phyloP scores from a whole-genome alignment of 768 basidiomycete genomes.

The Mrakia blollopis region DNA sequence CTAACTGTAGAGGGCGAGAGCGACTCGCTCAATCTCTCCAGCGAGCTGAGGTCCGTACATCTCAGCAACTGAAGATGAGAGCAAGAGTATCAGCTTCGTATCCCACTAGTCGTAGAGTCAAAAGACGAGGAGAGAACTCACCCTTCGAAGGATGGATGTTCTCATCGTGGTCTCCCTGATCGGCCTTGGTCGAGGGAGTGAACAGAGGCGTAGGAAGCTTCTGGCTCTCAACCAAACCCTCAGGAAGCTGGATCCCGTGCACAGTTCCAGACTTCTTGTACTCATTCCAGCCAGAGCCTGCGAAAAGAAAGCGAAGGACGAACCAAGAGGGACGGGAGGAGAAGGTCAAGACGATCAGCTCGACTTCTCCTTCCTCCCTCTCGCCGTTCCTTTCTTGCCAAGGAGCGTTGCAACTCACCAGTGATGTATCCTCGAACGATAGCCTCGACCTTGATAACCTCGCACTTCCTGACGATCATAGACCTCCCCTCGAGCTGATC shows the following conservation, averaged over 20 bases:
- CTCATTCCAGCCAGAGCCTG: slow-evolving; percentile 94
- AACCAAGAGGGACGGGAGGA: not conserved
- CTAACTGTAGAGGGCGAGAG: slow-evolving; percentile 44
- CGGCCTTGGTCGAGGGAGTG: slow-evolving; percentile 96
- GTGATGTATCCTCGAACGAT: slow-evolving; percentile 95
- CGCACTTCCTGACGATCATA: slow-evolving; percentile 87
- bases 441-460: slow-evolving; percentile 84
- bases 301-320: not conserved
- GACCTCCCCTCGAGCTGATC: slow-evolving; percentile 73
- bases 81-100: not conserved
- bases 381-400: not conserved
- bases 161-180: slow-evolving; percentile 88
- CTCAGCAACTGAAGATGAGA: slow-evolving; percentile 52
- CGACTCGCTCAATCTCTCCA: slow-evolving; percentile 41
- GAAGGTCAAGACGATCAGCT: not conserved
- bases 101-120: not conserved
- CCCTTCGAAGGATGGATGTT: slow-evolving; percentile 84
- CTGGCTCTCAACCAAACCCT: slow-evolving; percentile 76
- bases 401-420: slow-evolving; percentile 52
- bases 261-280: slow-evolving; percentile 83
- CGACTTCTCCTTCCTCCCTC: not conserved
- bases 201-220: slow-evolving; percentile 77
- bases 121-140: slow-evolving; percentile 40
- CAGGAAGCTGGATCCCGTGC: slow-evolving; percentile 72
- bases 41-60: slow-evolving; percentile 45